These are phyloP conservation scores for sorghum (Sorghum bicolor) DNA, from an alignment of 176 grass and related monocot species.

Conservation along the genomic window DNA sequence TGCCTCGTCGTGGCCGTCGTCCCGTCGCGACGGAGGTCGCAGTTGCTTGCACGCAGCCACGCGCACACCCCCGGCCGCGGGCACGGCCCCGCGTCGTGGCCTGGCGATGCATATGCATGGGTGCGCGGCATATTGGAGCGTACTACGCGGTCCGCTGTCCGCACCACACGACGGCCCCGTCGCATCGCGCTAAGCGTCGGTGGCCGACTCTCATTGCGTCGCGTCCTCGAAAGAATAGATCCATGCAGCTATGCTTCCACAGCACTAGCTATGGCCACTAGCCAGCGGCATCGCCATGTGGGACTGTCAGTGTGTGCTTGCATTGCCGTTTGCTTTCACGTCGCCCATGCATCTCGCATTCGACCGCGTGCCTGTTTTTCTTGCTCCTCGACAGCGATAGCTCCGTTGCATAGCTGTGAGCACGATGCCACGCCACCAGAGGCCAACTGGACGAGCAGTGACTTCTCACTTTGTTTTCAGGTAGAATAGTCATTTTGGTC, in stretches of 20 bases:
- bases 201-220: neutral
- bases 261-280: neutral
- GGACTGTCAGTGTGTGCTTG: neutral
- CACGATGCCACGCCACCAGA: neutral
- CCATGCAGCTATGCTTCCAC: neutral
- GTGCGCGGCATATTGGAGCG: neutral
- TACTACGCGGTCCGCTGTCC: neutral
- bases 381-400: neutral
- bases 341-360: neutral
- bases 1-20: neutral
- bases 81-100: neutral
- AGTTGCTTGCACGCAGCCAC: neutral
- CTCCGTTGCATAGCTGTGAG: neutral
- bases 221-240: neutral
- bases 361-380: neutral
- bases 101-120: neutral
- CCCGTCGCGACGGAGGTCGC: neutral
- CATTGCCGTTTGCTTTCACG: neutral
- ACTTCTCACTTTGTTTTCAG: neutral
- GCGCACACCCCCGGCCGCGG: neutral
- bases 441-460: constrained; percentile 4
- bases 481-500: too few species aligned
- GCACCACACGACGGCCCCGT: neutral
- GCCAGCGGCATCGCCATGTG: constrained; percentile 4
- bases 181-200: neutral